Evolutionary conservation across 306 rosid species (phyloP).

Genomic region (Bauhinia variegata): DNA sequence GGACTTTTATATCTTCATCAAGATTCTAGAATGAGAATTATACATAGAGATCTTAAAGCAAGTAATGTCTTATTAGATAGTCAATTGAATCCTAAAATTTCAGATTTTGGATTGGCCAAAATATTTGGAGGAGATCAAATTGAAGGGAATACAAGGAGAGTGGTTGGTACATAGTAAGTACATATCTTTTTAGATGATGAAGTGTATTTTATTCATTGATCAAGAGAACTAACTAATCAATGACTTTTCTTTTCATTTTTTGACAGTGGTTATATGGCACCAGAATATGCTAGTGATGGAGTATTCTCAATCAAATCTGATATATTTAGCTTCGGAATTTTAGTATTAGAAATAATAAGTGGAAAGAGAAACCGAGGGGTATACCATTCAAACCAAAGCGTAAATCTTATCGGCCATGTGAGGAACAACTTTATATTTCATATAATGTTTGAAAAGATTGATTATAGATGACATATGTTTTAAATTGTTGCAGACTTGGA

Average conservation of each 20-base stretch:
- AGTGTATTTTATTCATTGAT: background rate
- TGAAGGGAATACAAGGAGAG: constrained; percentile 28
- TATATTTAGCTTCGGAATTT: constrained; percentile 34
- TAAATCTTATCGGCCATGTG: constrained; percentile 37
- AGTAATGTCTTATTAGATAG: constrained; percentile 33
- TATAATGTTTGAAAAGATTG: background rate
- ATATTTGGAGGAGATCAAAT: constrained; percentile 34
- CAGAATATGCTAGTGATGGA: constrained; percentile 30
- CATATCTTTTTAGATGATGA: background rate
- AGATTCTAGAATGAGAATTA: constrained; percentile 45
- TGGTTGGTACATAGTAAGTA: constrained; percentile 41
- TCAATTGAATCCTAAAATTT: constrained; percentile 38
- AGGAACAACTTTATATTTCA: constrained; percentile 10
- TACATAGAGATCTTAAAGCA: no score
- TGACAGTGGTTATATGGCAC: constrained; percentile 42
- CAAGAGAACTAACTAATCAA: background rate
- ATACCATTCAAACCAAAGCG: background rate
- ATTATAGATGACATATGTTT: constrained; percentile 1
- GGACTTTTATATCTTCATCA: constrained; percentile 47
- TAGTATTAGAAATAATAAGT: constrained; percentile 34
- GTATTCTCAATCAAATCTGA: constrained; percentile 36
- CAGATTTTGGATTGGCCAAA: constrained; percentile 36
- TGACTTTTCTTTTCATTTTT: background rate
- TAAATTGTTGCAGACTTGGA: constrained; percentile 20
- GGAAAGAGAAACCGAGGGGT: constrained; percentile 33